Evolutionary conservation across 164 flowering plant species (phyloP).

Genomic region (Kalanchoe fedtschenkoi): DNA sequence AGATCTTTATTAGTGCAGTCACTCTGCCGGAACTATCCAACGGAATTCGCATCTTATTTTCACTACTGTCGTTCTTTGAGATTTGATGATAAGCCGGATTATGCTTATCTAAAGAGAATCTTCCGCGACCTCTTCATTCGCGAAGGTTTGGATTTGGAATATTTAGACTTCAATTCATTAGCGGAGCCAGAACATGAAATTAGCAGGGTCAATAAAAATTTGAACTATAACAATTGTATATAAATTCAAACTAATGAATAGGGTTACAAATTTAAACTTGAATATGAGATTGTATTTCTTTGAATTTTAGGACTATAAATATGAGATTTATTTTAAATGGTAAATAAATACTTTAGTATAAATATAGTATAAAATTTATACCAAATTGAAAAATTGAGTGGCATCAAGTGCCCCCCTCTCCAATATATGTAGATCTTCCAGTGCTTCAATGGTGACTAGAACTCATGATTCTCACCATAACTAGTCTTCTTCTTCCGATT

Average conservation of each 20-base stretch:
- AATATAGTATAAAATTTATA: too few species aligned
- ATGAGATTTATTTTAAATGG: too few species aligned
- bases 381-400: too few species aligned
- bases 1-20: conserved; percentile 21
- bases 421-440: too few species aligned
- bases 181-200: too few species aligned
- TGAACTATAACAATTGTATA: too few species aligned
- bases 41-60: conserved; percentile 57
- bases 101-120: conserved; percentile 51
- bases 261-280: not conserved
- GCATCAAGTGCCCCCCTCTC: too few species aligned
- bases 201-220: too few species aligned
- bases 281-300: not conserved
- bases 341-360: too few species aligned
- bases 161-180: not conserved
- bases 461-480: not conserved
- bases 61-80: conserved; percentile 57
- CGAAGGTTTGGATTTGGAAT: conserved; percentile 33
- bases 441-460: too few species aligned
- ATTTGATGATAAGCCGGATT: conserved; percentile 61
- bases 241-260: too few species aligned
- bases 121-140: conserved; percentile 63
- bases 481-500: not conserved
- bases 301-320: too few species aligned
- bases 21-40: conserved; percentile 48